Conservation (phyloP, 208 protist genomes). For the Phytomonas serpens region DNA sequence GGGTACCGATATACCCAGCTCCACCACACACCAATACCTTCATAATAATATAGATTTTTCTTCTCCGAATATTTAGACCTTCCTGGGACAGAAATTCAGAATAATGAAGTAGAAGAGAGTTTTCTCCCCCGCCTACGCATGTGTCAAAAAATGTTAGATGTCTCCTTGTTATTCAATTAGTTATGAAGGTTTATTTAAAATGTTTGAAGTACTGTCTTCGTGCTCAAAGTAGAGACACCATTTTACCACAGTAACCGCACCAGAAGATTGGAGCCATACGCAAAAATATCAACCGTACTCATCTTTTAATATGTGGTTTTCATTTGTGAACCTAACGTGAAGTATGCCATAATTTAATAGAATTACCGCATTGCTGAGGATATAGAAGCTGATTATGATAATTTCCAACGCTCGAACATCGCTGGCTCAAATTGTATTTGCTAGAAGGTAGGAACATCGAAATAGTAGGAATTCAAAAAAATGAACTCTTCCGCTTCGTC, state of each 20-base stretch:
- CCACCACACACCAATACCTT: constrained; percentile 94
- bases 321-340: background rate
- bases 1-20: constrained; percentile 97
- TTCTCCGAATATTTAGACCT: background rate
- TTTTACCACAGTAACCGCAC: background rate
- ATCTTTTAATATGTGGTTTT: background rate
- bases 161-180: background rate
- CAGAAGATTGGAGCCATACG: background rate
- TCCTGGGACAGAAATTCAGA: background rate
- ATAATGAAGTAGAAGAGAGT: background rate
- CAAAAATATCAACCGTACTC: background rate
- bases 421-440: background rate
- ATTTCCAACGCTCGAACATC: background rate
- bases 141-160: background rate
- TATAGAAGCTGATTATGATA: background rate
- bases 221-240: background rate
- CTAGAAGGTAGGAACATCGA: background rate
- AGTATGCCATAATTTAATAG: background rate
- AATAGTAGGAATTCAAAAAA: background rate
- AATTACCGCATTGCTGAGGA: background rate
- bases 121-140: background rate
- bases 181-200: background rate
- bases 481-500: background rate
- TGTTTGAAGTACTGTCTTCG: background rate
- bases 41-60: constrained; percentile 21